Percentiles rank a stretch among this genome's conserved stretches.
phyloP scores from a whole-genome alignment of 768 basidiomycete species.

The Phanerodontia chrysosporium region DNA sequence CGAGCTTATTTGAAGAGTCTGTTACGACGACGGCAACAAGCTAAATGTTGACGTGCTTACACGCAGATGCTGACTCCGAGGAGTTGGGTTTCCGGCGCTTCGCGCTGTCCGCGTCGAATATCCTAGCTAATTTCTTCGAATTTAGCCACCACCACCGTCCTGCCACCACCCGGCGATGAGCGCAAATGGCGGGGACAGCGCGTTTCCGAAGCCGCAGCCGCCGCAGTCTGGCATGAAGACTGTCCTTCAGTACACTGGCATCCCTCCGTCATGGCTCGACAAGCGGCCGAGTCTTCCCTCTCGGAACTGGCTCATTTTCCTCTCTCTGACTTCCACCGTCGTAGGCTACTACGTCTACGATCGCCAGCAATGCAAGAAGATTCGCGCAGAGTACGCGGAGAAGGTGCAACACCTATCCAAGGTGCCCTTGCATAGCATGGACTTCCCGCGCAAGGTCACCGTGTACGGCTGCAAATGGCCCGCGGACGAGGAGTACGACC shows the following conservation, averaged over 20 bases:
- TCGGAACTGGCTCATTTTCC: constrained; percentile 92
- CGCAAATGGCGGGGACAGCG: constrained; percentile 20
- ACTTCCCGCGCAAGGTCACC: constrained; percentile 70
- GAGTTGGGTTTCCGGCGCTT: not conserved
- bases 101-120: not conserved
- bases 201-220: constrained; percentile 14
- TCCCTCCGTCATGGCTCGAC: constrained; percentile 72
- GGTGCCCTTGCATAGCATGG: constrained; percentile 58
- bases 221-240: constrained; percentile 51
- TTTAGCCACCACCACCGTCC: not conserved
- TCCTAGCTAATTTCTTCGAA: not conserved
- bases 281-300: constrained; percentile 86
- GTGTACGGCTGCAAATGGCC: constrained; percentile 92
- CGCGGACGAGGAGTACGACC: constrained; percentile 88
- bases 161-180: constrained; percentile 16
- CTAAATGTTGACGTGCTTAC: not conserved
- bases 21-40: not conserved
- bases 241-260: constrained; percentile 63
- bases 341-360: constrained; percentile 82
- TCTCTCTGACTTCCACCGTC: constrained; percentile 66
- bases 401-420: constrained; percentile 77
- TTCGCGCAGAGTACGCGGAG: constrained; percentile 75
- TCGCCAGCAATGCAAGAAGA: constrained; percentile 70
- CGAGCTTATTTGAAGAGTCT: not conserved
- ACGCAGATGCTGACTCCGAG: not conserved